phyloP scores from a whole-genome alignment of 371 early-diverging fungal genomes.

The Apophysomyces variabilis region DNA sequence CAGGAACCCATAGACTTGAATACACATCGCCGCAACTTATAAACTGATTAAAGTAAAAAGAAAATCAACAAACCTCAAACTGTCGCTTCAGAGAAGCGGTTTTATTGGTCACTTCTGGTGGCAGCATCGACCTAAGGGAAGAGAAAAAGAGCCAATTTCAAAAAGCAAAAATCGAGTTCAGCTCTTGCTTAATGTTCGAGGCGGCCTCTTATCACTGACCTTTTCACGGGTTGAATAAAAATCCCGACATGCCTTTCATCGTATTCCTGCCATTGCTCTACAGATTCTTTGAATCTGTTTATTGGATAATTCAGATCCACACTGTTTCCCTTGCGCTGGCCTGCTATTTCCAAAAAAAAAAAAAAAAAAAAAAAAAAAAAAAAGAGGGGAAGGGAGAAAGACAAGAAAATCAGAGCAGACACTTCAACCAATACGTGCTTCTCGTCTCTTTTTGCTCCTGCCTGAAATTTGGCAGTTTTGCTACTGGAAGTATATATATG shows the following conservation, averaged over 20 bases:
- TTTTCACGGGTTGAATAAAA: background rate
- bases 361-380: background rate
- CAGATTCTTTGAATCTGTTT: background rate
- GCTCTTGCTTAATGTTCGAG: background rate
- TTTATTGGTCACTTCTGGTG: background rate
- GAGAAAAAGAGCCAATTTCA: background rate
- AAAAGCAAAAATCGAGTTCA: background rate
- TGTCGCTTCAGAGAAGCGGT: background rate
- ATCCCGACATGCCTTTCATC: background rate
- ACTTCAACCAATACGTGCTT: background rate
- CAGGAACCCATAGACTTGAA: background rate
- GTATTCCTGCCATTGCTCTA: slow-evolving; percentile 2
- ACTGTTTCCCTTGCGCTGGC: background rate
- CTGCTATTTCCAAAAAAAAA: background rate
- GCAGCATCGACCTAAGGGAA: background rate
- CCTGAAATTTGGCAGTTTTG: background rate
- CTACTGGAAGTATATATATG: background rate
- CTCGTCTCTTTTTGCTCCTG: background rate
- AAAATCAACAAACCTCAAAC: background rate
- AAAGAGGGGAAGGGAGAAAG: background rate
- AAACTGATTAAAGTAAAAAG: background rate
- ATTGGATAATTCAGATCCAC: background rate
- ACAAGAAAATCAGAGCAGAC: background rate
- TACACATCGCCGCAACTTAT: background rate
- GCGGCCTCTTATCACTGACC: background rate